Evolutionary conservation across 805 yeast genomes (phyloP).

Genomic region (Saccharomyces eubayanus): DNA sequence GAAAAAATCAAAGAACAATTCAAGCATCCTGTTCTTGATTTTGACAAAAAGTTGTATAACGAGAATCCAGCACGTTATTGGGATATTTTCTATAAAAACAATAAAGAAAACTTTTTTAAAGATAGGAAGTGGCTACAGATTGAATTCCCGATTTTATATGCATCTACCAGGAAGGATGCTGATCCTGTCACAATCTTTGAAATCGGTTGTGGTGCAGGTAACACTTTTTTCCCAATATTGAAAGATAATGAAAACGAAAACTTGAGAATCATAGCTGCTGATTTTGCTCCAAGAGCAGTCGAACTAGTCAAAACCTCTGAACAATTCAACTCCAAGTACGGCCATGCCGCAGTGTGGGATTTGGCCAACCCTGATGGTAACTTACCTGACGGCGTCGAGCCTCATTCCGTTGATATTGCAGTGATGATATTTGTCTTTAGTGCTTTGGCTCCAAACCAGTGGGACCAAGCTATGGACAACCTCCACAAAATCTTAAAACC

Average conservation of each 20-base stretch:
- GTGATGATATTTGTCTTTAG: slow-evolving; percentile 94
- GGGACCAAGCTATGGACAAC: slow-evolving; percentile 74
- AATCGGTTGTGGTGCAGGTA: slow-evolving; percentile 98
- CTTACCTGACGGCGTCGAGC: slow-evolving; percentile 79
- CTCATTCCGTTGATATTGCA: slow-evolving; percentile 77
- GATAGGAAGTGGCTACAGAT: slow-evolving; percentile 94
- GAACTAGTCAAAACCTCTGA: slow-evolving; percentile 66
- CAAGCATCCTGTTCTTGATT: slow-evolving; percentile 78
- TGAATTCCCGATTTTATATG: slow-evolving; percentile 82
- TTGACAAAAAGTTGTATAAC: slow-evolving; percentile 72
- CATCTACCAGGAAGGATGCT: slow-evolving; percentile 62
- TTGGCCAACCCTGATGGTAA: slow-evolving; percentile 64
- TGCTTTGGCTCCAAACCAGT: slow-evolving; percentile 86
- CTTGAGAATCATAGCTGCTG: slow-evolving; percentile 73
- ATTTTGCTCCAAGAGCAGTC: slow-evolving; percentile 83
- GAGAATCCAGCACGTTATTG: slow-evolving; percentile 86
- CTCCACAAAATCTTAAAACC: slow-evolving; percentile 72
- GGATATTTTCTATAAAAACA: slow-evolving; percentile 89
- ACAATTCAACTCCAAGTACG: slow-evolving; percentile 49
- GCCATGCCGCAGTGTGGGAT: slow-evolving; percentile 92
- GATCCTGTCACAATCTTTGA: slow-evolving; percentile 74
- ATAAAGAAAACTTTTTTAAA: slow-evolving; percentile 88
- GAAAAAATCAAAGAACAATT: slow-evolving; percentile 66
- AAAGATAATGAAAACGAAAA: slow-evolving; percentile 74
- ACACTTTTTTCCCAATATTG: slow-evolving; percentile 86